Conservation (phyloP, 768 basidiomycete species). For the Leccinum subgranulosum region DNA sequence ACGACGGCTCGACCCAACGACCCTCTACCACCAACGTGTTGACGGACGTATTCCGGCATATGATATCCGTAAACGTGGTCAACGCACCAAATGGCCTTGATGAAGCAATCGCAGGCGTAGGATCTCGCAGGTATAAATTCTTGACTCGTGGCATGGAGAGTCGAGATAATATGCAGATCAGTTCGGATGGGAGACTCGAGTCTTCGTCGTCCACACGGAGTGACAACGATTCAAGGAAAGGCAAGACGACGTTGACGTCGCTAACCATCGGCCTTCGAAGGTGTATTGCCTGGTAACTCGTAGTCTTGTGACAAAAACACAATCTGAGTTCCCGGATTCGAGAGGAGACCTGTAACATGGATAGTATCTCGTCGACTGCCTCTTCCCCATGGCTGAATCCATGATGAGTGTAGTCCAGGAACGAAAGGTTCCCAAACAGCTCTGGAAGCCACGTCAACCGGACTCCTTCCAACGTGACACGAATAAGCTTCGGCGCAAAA, state of each 20-base stretch:
- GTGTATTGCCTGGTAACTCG: conserved; percentile 15
- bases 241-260: conserved; percentile 39
- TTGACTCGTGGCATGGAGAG: conserved; percentile 47
- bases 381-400: conserved; percentile 58
- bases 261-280: conserved; percentile 18
- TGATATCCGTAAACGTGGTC: conserved; percentile 4
- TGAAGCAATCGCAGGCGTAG: conserved; percentile 1
- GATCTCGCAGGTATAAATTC: conserved; percentile 48
- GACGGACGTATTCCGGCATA: conserved; percentile 8
- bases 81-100: conserved; percentile 41
- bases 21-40: conserved; percentile 20
- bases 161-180: conserved; percentile 49
- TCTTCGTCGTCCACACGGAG: conserved; percentile 51
- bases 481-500: conserved; percentile 52
- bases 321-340: conserved; percentile 53
- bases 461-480: conserved; percentile 60
- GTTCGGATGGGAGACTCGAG: conserved; percentile 63
- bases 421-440: conserved; percentile 58
- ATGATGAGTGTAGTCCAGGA: conserved; percentile 71
- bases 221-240: conserved; percentile 44
- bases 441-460: conserved; percentile 60
- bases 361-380: conserved; percentile 55
- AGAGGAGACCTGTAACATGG: conserved; percentile 53
- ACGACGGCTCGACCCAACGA: conserved; percentile 25
- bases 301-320: conserved; percentile 45